Evolutionary conservation across 1,139 yeast species (phyloP), one percentile per base, ranked within the genome.

Genomic region (Taiozyma sp.): DNA sequence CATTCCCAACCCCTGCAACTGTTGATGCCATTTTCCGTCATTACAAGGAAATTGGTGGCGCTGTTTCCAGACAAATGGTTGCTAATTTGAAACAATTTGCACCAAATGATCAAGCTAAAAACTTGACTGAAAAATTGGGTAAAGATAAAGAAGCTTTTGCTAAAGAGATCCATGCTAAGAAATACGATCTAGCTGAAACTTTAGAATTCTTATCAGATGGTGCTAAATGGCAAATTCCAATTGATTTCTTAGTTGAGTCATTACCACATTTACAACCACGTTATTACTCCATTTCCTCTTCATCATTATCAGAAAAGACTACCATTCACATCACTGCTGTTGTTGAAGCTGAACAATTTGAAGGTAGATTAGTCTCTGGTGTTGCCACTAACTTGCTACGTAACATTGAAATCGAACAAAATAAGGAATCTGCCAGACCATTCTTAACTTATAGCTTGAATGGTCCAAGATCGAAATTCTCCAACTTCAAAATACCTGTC

Each of bases 241-340:
- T 91, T 73, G 84, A 83, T 52, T 88, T 90, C 64, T 71, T 93
- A 48, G 75, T 91, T 61, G 99, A 93, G 72, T 78, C 85, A 43
- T 70, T 93, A 54, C 81, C 90, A 49, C 89, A 83, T 62, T 74
- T 93, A 62, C 95, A 87, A 66, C 97, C 98, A 45, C 91, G 99
- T 70, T 93, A 90, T 72, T 93, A 93, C 70, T 93, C 99, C 24
- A 93, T 93, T 60, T 91, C 98, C 4, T 91, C 98, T 2, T 89
- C 97, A 11, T 84, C 96, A 2, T 70, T 83, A 53, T 77, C 83
- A 52, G 95, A 88, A 63, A 89, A 90, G 68, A 78, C 83, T 51
- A 75, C 77, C 19, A 78, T 93, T 55, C 89, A 84, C 61, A 77
- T 91, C 53, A 93, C 99, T 29, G 97, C 97, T 2, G 95, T 91